phyloP scores from a whole-genome alignment of 306 rosid genomes.

The Medicago arabica region DNA sequence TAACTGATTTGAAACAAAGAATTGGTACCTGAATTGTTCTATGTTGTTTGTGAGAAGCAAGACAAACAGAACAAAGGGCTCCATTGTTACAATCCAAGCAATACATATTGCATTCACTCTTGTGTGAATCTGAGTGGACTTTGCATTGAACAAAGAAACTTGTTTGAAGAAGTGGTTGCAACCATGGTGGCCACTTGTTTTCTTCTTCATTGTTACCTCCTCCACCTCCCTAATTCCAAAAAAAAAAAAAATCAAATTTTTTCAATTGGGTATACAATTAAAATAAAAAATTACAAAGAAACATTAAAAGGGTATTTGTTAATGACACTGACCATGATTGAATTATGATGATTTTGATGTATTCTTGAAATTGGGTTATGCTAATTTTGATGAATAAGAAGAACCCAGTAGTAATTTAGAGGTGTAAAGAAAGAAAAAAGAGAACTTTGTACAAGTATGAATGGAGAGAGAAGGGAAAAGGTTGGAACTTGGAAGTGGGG shows the following conservation, averaged over 20 bases:
- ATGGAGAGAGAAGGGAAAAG: constrained; percentile 30
- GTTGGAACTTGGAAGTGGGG: constrained; percentile 40
- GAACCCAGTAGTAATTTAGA: neutral
- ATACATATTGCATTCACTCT: constrained; percentile 77
- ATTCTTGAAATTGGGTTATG: neutral
- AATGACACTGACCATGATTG: constrained; percentile 55
- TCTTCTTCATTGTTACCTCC: constrained; percentile 40
- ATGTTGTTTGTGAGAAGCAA: constrained; percentile 63
- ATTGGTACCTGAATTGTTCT: constrained; percentile 65
- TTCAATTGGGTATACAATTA: neutral
- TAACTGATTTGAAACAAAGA: neutral
- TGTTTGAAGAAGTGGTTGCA: constrained; percentile 62
- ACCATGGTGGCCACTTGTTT: constrained; percentile 70
- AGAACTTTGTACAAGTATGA: constrained; percentile 36
- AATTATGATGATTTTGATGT: constrained; percentile 17
- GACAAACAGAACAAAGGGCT: constrained; percentile 72
- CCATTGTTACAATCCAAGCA: constrained; percentile 78
- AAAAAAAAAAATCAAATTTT: neutral
- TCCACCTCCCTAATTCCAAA: constrained; percentile 45
- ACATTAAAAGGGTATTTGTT: neutral
- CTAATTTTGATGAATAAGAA: neutral
- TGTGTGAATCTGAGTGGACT: constrained; percentile 69
- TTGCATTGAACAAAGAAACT: constrained; percentile 77
- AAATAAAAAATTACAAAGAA: neutral
- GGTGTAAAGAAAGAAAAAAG: constrained; percentile 26